phyloP scores from a whole-genome alignment of 2,329 filamentous ascomycete species.

The Penicillium glabrum region DNA sequence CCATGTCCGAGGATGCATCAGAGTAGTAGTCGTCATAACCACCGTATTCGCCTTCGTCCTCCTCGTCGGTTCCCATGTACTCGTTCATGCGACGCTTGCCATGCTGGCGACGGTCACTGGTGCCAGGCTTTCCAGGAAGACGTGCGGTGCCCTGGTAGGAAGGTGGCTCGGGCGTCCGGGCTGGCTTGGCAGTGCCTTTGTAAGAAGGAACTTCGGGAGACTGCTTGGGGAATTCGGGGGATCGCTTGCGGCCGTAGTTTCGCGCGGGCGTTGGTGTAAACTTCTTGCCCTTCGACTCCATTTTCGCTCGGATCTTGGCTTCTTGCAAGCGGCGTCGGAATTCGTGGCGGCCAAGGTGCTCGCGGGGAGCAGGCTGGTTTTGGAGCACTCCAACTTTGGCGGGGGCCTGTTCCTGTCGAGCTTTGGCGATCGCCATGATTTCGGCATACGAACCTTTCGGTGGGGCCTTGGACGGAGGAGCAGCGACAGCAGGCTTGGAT shows the following conservation, averaged over 20 bases:
- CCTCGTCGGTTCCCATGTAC: slow-evolving; percentile 49
- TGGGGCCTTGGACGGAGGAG: slow-evolving; percentile 43
- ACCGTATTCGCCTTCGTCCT: slow-evolving; percentile 46
- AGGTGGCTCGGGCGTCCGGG: slow-evolving; percentile 21
- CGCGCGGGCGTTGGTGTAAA: slow-evolving; percentile 11
- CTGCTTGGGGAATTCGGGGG: slow-evolving; percentile 30
- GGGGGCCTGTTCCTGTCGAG: slow-evolving; percentile 49
- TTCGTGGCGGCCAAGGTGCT: slow-evolving; percentile 57
- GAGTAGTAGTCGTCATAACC: slow-evolving; percentile 46
- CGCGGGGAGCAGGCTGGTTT: slow-evolving; percentile 50
- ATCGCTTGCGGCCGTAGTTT: slow-evolving; percentile 23
- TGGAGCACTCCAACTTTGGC: slow-evolving; percentile 54
- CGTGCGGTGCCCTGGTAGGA: slow-evolving; percentile 46
- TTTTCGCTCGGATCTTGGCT: slow-evolving; percentile 43
- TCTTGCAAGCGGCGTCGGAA: slow-evolving; percentile 47
- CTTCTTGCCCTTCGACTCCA: slow-evolving; percentile 32
- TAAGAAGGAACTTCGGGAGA: slow-evolving; percentile 35
- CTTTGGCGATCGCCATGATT: slow-evolving; percentile 59
- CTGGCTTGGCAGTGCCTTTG: slow-evolving; percentile 40
- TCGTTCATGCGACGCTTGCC: slow-evolving; percentile 38
- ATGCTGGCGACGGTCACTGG: slow-evolving; percentile 28
- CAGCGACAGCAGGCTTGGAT: neutral
- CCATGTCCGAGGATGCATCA: slow-evolving; percentile 52
- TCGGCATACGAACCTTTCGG: slow-evolving; percentile 61
- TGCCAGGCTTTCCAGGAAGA: slow-evolving; percentile 27